A percentile compares a stretch with the other conserved stretches of the same genome.
These are phyloP conservation scores for Pulveroboletus frians DNA, from an alignment of 768 basidiomycete species.

Conservation along the genomic window DNA sequence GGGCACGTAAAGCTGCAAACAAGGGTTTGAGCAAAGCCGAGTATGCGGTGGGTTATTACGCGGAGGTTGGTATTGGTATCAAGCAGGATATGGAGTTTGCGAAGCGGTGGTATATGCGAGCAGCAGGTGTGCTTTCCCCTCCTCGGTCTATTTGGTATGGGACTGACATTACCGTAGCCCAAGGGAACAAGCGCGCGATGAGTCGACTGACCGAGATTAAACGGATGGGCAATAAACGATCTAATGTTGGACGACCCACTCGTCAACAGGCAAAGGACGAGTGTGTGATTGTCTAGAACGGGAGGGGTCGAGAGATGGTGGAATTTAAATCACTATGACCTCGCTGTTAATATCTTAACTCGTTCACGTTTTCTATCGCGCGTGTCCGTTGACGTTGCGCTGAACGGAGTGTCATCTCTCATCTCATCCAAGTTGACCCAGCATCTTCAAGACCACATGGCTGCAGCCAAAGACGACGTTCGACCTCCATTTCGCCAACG, in stretches of 20 bases:
- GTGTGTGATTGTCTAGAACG: slow-evolving; percentile 72
- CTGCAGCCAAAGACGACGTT: slow-evolving; percentile 28
- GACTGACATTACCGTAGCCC: slow-evolving; percentile 48
- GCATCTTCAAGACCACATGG: slow-evolving; percentile 12
- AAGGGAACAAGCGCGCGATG: slow-evolving; percentile 99
- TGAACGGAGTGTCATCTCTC: slow-evolving; percentile 1
- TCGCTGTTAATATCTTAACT: slow-evolving; percentile 11
- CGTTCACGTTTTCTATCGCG: slow-evolving; percentile 4
- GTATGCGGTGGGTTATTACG: slow-evolving; percentile 98
- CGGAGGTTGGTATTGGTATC: slow-evolving; percentile 95
- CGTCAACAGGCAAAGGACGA: slow-evolving; percentile 92
- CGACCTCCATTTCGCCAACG: slow-evolving; percentile 4
- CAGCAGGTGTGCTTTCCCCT: slow-evolving; percentile 61
- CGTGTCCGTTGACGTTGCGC: slow-evolving; percentile 5
- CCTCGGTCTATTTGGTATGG: neutral
- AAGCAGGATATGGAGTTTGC: slow-evolving; percentile 95
- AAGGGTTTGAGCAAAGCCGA: slow-evolving; percentile 96
- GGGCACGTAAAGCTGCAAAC: slow-evolving; percentile 94
- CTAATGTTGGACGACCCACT: slow-evolving; percentile 78
- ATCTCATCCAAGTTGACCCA: neutral
- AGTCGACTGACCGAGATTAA: slow-evolving; percentile 93
- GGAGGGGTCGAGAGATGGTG: slow-evolving; percentile 1
- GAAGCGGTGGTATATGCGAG: slow-evolving; percentile 98
- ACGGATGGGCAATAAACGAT: slow-evolving; percentile 74
- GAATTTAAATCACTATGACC: slow-evolving; percentile 6